Evolutionary conservation across 345 rosid species (phyloP).

Genomic region (Dimocarpus longan): DNA sequence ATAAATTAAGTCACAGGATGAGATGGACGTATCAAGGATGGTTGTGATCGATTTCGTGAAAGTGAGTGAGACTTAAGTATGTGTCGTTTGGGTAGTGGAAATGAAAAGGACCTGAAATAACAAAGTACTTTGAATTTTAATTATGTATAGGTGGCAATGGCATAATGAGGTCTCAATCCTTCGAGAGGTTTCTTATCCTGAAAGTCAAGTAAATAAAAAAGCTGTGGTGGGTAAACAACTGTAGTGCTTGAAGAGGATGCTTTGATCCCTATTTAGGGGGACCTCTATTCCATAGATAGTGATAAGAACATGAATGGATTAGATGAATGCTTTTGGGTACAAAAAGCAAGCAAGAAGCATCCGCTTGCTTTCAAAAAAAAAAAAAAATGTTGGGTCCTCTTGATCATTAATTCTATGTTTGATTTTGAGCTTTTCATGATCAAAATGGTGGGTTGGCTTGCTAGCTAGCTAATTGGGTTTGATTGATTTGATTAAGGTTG

Average conservation of each 20-base stretch:
- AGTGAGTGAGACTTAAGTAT: not conserved
- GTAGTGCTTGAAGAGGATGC: slow-evolving; percentile 16
- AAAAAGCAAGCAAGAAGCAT: not conserved
- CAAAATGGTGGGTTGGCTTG: not conserved
- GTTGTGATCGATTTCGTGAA: not conserved
- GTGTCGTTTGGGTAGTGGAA: not conserved
- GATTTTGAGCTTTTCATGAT: not conserved
- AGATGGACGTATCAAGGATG: not conserved
- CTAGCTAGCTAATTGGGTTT: not conserved
- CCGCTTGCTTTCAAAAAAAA: slow-evolving; percentile 19
- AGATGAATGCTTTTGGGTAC: slow-evolving; percentile 24
- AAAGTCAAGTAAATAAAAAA: not conserved
- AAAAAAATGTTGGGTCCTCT: not conserved
- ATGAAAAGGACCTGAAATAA: not conserved
- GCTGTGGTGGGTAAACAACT: slow-evolving; percentile 5
- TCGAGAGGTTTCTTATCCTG: slow-evolving; percentile 25
- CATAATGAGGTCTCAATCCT: slow-evolving; percentile 17
- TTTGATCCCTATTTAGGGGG: slow-evolving; percentile 19
- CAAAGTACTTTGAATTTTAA: slow-evolving; percentile 12
- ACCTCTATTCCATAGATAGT: slow-evolving; percentile 5
- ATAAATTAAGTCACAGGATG: not conserved
- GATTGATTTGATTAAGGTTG: not conserved
- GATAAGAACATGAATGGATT: slow-evolving; percentile 15
- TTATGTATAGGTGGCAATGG: slow-evolving; percentile 5
- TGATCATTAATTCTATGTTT: not conserved